phyloP scores from a whole-genome alignment of 495 filamentous ascomycete genomes.

The Delitschia confertaspora region DNA sequence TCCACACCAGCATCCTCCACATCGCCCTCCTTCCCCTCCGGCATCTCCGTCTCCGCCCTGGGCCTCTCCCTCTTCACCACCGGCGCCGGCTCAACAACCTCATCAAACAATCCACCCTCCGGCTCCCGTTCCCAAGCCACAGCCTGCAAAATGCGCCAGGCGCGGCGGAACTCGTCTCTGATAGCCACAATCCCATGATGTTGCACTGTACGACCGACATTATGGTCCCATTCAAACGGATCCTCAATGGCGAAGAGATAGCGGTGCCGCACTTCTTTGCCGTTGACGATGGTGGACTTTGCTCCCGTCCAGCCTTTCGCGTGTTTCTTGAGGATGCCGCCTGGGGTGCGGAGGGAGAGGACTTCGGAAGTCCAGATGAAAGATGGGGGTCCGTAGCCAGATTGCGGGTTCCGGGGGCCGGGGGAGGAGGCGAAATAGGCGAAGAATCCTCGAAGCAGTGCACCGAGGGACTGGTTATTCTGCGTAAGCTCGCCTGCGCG shows the following conservation, averaged over 20 bases:
- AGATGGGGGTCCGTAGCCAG: slow-evolving; percentile 35
- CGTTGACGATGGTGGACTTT: slow-evolving; percentile 42
- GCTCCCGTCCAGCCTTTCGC: slow-evolving; percentile 72
- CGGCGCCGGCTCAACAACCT: slow-evolving; percentile 25
- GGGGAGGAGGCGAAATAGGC: slow-evolving; percentile 68
- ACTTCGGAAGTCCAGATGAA: slow-evolving; percentile 67
- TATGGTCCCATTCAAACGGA: slow-evolving; percentile 75
- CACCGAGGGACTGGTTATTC: slow-evolving; percentile 54
- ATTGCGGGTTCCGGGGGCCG: too few species aligned
- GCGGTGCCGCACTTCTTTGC: slow-evolving; percentile 60
- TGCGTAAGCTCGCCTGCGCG: slow-evolving; percentile 44
- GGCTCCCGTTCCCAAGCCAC: slow-evolving; percentile 23
- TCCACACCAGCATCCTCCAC: too few species aligned
- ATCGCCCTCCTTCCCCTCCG: too few species aligned
- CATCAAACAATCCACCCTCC: slow-evolving; percentile 31
- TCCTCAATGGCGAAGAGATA: slow-evolving; percentile 83
- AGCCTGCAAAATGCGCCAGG: slow-evolving; percentile 51
- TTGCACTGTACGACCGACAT: slow-evolving; percentile 73
- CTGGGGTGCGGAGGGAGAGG: slow-evolving; percentile 59
- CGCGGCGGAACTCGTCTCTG: slow-evolving; percentile 68
- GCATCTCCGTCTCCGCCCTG: too few species aligned
- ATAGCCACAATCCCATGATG: slow-evolving; percentile 66
- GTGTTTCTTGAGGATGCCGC: slow-evolving; percentile 58
- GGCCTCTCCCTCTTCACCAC: too few species aligned
- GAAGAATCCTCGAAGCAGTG: slow-evolving; percentile 67